Conservation (phyloP, 805 yeast genomes). For the Sugiyamaella mastotermitis region DNA sequence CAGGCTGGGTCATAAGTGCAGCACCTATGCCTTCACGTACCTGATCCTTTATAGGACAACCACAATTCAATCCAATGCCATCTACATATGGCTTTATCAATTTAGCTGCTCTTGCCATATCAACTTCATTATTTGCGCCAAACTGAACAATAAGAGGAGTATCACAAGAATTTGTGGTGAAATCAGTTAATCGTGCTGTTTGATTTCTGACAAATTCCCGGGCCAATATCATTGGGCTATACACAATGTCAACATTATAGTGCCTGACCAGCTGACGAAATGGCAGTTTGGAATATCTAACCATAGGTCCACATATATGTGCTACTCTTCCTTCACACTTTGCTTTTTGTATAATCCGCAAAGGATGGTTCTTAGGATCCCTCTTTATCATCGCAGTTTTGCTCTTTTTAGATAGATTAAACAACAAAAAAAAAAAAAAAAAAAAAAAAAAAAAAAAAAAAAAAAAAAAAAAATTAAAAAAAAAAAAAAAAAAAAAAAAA, state of each 20-base stretch:
- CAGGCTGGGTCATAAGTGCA: conserved; percentile 81
- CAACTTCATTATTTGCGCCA: conserved; percentile 80
- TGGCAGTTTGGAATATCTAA: conserved; percentile 88
- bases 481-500: too few species aligned
- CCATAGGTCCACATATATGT: conserved; percentile 90
- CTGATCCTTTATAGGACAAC: conserved; percentile 95
- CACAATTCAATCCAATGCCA: conserved; percentile 93
- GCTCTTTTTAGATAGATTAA: too few species aligned
- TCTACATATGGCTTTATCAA: conserved; percentile 89
- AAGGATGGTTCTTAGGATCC: conserved; percentile 45
- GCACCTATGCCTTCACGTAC: conserved; percentile 96
- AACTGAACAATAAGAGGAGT: conserved; percentile 78
- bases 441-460: too few species aligned
- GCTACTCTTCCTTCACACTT: conserved; percentile 47
- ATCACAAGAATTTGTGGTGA: conserved; percentile 70
- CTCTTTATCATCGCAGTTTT: too few species aligned
- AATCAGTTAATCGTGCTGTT: conserved; percentile 76
- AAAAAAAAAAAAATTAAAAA: too few species aligned
- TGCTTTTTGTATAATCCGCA: conserved; percentile 45
- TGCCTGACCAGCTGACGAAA: conserved; percentile 75
- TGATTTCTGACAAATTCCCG: conserved; percentile 86
- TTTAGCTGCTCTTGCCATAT: conserved; percentile 73
- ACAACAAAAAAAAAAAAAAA: too few species aligned
- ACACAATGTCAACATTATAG: conserved; percentile 73
- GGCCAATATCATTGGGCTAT: conserved; percentile 95